These are phyloP conservation scores for Chrysophaeum taylorii DNA, from an alignment of 352 stramenopile species.

Conservation along the genomic window DNA sequence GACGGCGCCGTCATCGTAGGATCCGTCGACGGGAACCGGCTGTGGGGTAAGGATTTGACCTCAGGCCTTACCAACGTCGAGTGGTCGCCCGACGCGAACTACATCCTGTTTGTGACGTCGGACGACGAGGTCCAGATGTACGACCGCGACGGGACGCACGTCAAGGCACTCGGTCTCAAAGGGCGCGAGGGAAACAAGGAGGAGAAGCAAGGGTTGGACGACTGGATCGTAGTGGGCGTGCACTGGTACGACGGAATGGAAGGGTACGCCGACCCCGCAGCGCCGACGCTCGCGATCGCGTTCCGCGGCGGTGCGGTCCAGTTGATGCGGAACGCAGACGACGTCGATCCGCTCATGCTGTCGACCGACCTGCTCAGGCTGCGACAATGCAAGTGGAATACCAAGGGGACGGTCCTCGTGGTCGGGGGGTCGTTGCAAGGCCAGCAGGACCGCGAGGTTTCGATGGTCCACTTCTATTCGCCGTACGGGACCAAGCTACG, in stretches of 20 bases:
- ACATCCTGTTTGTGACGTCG: constrained; percentile 70
- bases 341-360: constrained; percentile 71
- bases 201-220: constrained; percentile 7
- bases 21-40: constrained; percentile 76
- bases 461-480: constrained; percentile 80
- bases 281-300: constrained; percentile 72
- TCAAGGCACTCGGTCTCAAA: constrained; percentile 62
- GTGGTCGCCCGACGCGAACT: constrained; percentile 76
- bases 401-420: constrained; percentile 73
- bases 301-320: constrained; percentile 80
- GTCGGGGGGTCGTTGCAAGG: constrained; percentile 54
- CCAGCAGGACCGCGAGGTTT: constrained; percentile 45
- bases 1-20: constrained; percentile 85
- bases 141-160: constrained; percentile 66
- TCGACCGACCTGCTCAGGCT: constrained; percentile 75
- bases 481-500: constrained; percentile 67
- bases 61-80: constrained; percentile 76
- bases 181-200: background rate
- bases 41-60: constrained; percentile 87
- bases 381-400: constrained; percentile 69
- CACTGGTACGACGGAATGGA: constrained; percentile 62
- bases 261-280: constrained; percentile 58
- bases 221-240: constrained; percentile 40
- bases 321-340: constrained; percentile 64
- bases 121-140: constrained; percentile 68